Evolutionary conservation across 257 asterid genomes (phyloP), one percentile per base, ranked within the genome.

Genomic region (Ligustrum vulgare): DNA sequence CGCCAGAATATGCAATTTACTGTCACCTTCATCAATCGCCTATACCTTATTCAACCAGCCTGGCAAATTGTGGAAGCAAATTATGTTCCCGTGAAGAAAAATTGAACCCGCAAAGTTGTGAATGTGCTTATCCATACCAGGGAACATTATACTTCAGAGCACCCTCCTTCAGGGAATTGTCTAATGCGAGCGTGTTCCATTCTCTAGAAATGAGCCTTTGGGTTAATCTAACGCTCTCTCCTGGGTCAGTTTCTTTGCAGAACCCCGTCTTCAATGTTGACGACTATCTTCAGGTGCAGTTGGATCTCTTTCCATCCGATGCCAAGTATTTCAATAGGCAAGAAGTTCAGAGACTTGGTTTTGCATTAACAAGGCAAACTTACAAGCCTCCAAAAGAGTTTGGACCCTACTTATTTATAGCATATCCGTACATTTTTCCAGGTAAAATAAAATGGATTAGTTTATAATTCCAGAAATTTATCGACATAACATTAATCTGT

Each of bases 141-240:
- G 98, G 98, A 65, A 94, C 97, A 11, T 41, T 94, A 36, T 94
- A 90, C 86, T 94, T 94, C 76, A 86, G 98, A 76, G 98, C 91
- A 22, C 98, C 98, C 16, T 78, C 88, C 39, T 94, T 94, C 81
- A 83, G 99, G 75, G 99, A 94, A 70, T 77, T 94, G 62, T 89
- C 99, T 2, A 92, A 88, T 70, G 90, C 79, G 15, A 91, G 91
- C 72, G 63, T 88, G 73, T 92, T 92, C 82, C 97, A 94, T 78
- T 84, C 89, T 67, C 82, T 92, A 70, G 98, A 94, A 81, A 89
- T 92, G 97, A 90, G 96, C 86, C 85, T 94, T 65, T 92, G 99
- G 98, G 80, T 86, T 70, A 92, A 91, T 69, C 87, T 94, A 49
- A 86, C 75, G 56, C 96, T 91, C 70, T 80, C 90, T 1, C 98